Conservation (phyloP, 2,329 filamentous ascomycete genomes). For the Aspergillus quadricinctus region DNA sequence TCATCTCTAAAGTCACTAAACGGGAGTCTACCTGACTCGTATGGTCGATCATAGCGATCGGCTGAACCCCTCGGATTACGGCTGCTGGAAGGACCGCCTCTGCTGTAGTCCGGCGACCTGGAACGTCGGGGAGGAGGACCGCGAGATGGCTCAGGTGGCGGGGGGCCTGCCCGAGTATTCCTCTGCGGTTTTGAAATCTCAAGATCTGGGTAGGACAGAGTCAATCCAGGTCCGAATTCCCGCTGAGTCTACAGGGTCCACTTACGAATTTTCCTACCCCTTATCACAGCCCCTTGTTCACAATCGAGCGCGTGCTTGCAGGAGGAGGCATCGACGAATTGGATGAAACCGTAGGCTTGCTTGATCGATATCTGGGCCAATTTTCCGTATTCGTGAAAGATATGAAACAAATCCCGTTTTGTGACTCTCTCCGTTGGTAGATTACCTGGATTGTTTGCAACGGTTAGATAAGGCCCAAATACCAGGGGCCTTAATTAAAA, state of each 20-base stretch:
- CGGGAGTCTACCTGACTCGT: constrained; percentile 32
- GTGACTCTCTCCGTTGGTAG: constrained; percentile 88
- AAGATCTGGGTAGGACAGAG: constrained; percentile 19
- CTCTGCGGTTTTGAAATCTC: constrained; percentile 78
- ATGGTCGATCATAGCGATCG: constrained; percentile 44
- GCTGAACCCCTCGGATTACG: constrained; percentile 26
- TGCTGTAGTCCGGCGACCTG: constrained; percentile 59
- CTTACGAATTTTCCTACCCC: constrained; percentile 92
- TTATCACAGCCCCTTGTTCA: constrained; percentile 75
- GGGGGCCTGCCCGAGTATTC: constrained; percentile 57
- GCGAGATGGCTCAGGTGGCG: constrained; percentile 34
- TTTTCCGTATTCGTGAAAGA: constrained; percentile 79
- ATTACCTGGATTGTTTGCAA: constrained; percentile 59
- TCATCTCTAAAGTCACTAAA: constrained; percentile 50
- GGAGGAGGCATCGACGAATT: constrained; percentile 74
- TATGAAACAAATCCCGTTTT: constrained; percentile 87
- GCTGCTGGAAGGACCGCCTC: constrained; percentile 32
- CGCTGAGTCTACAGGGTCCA: constrained; percentile 9
- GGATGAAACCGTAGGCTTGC: constrained; percentile 93
- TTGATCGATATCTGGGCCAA: constrained; percentile 95
- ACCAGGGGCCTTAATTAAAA: neutral
- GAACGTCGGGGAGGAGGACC: constrained; percentile 49
- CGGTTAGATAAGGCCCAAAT: neutral
- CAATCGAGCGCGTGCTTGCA: constrained; percentile 70
- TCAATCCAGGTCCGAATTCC: constrained; percentile 1